Percentiles rank a stretch among this genome's conserved stretches.
phyloP scores from a whole-genome alignment of 2,329 filamentous ascomycete species.

The Cordyceps farinosa region DNA sequence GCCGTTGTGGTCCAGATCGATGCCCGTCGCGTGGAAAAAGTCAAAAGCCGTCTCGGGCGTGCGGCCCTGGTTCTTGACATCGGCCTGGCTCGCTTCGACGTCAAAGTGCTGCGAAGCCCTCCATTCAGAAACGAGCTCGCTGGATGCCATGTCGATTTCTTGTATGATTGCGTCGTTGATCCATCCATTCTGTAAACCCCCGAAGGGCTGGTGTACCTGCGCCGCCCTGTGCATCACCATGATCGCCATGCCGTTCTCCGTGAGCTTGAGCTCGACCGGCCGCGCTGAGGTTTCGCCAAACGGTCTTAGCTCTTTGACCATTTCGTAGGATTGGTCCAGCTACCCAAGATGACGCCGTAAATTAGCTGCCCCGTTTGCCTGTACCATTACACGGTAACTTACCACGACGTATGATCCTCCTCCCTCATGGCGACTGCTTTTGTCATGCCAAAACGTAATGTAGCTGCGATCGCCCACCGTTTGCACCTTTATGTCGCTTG shows the following conservation, averaged over 20 bases:
- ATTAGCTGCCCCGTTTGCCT: neutral
- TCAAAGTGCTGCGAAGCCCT: conserved; percentile 30
- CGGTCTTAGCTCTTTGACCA: conserved; percentile 26
- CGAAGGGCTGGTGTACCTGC: conserved; percentile 25
- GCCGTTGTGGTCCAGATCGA: conserved; percentile 45
- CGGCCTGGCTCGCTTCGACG: conserved; percentile 20
- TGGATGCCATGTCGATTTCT: conserved; percentile 50
- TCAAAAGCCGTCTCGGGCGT: conserved; percentile 40
- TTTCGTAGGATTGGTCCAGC: conserved; percentile 31
- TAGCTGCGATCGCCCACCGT: conserved; percentile 18
- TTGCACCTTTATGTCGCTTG: conserved; percentile 28
- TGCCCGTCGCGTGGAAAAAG: conserved; percentile 57
- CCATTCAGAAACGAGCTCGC: conserved; percentile 48
- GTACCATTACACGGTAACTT: conserved; percentile 12
- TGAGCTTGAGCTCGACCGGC: conserved; percentile 40
- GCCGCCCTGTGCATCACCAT: conserved; percentile 36
- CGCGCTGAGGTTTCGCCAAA: conserved; percentile 25
- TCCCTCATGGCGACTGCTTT: conserved; percentile 44
- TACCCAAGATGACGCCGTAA: conserved; percentile 12
- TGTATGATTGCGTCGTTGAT: conserved; percentile 36
- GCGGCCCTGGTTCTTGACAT: conserved; percentile 23
- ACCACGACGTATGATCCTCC: conserved; percentile 46
- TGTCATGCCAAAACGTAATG: conserved; percentile 34
- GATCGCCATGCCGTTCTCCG: conserved; percentile 37
- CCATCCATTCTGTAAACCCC: conserved; percentile 25